Conservation (phyloP, 108 stramenopile genomes). For the Cyclotella baltica region DNA sequence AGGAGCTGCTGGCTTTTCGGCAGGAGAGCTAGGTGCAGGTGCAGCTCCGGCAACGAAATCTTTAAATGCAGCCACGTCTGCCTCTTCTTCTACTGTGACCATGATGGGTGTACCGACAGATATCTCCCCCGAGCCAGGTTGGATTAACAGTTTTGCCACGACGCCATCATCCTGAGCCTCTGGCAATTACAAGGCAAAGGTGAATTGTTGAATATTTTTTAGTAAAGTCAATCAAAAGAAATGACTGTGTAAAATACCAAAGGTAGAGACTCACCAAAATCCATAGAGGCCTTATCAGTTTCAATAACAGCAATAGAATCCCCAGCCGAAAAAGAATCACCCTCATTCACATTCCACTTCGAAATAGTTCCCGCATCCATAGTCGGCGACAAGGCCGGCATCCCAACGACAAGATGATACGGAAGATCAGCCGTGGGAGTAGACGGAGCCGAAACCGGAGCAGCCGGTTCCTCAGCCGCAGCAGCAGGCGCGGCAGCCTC, state of each 20-base stretch:
- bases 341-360: constrained; percentile 89
- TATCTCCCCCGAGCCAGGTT: constrained; percentile 79
- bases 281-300: constrained; percentile 98
- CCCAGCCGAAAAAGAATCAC: constrained; percentile 90
- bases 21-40: constrained; percentile 17
- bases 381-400: constrained; percentile 97
- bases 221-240: neutral
- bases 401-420: constrained; percentile 88
- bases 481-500: constrained; percentile 38
- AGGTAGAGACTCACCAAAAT: constrained; percentile 66
- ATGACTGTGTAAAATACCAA: neutral
- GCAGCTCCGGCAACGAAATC: constrained; percentile 71
- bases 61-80: constrained; percentile 88
- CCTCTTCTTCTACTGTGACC: constrained; percentile 92
- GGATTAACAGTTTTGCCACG: constrained; percentile 91
- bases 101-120: constrained; percentile 89
- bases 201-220: neutral
- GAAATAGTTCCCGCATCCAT: constrained; percentile 93
- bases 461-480: constrained; percentile 18
- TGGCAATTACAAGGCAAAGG: neutral
- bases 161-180: constrained; percentile 96
- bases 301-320: constrained; percentile 95
- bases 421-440: constrained; percentile 59
- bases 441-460: constrained; percentile 37
- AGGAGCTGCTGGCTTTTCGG: constrained; percentile 33